These are phyloP conservation scores for Fusarium sp. DNA, from an alignment of 2,329 filamentous ascomycete species.

Conservation along the genomic window DNA sequence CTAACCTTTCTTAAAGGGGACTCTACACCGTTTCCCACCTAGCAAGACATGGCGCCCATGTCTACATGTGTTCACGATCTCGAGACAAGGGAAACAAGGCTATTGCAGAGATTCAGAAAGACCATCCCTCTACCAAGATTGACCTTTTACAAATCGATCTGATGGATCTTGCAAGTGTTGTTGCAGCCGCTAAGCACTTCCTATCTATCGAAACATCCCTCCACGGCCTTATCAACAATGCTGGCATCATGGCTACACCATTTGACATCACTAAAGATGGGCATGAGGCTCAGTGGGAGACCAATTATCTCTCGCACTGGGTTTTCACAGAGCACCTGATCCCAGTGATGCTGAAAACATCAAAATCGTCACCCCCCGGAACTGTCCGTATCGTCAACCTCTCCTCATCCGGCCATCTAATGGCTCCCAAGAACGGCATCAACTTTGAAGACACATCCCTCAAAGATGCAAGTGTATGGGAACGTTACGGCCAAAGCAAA, in stretches of 20 bases:
- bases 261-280: constrained; percentile 18
- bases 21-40: constrained; percentile 20
- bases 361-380: not conserved
- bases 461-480: not conserved
- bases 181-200: constrained; percentile 24
- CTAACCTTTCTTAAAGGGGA: constrained; percentile 5
- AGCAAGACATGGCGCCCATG: constrained; percentile 23
- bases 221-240: constrained; percentile 29
- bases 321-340: constrained; percentile 19
- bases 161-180: not conserved
- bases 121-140: not conserved
- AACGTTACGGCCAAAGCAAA: constrained; percentile 31
- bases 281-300: constrained; percentile 30
- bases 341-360: constrained; percentile 24
- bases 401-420: constrained; percentile 15
- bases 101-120: constrained; percentile 2
- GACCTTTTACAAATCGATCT: constrained; percentile 23
- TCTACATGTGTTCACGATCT: constrained; percentile 25
- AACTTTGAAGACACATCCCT: constrained; percentile 6
- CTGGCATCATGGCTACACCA: constrained; percentile 28
- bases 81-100: not conserved
- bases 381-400: constrained; percentile 31
- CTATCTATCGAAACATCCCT: constrained; percentile 1
- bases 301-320: constrained; percentile 32
- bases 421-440: constrained; percentile 25